Percentiles rank a stretch among this genome's conserved stretches.
These are phyloP conservation scores for Aspergillus puulaauensis DNA, from an alignment of 2,329 filamentous ascomycete genomes.

Conservation along the genomic window DNA sequence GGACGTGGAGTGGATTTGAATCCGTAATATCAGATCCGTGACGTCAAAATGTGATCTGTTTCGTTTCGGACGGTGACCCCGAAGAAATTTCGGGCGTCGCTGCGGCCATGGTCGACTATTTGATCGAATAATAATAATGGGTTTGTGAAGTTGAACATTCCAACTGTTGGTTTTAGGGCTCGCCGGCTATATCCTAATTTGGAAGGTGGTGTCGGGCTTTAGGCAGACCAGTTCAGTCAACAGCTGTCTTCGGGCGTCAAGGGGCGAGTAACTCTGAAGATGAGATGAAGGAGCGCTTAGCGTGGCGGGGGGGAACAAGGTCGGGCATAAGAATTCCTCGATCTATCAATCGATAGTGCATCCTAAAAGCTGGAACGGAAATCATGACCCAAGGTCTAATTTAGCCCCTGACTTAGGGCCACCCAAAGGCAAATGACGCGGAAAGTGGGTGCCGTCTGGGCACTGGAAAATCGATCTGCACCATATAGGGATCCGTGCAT, in stretches of 20 bases:
- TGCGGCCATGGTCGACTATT: neutral
- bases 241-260: neutral
- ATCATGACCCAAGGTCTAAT: slow-evolving; percentile 10
- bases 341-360: slow-evolving; percentile 19
- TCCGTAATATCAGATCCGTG: neutral
- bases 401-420: slow-evolving; percentile 14
- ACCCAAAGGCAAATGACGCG: slow-evolving; percentile 7
- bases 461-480: slow-evolving; percentile 1
- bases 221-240: neutral
- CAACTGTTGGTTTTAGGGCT: neutral
- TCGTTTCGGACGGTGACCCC: neutral
- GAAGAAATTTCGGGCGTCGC: neutral
- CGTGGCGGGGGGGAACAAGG: neutral
- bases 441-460: slow-evolving; percentile 4
- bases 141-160: neutral
- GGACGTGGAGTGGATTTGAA: neutral
- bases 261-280: neutral
- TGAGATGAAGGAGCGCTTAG: neutral
- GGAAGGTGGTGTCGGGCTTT: neutral
- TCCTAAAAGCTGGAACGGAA: slow-evolving; percentile 1
- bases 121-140: neutral
- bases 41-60: neutral
- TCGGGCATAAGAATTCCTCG: slow-evolving; percentile 5
- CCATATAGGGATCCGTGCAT: neutral
- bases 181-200: neutral